Evolutionary conservation across 2,329 filamentous ascomycete genomes (phyloP).

Genomic region (Cladophialophora immunda): DNA sequence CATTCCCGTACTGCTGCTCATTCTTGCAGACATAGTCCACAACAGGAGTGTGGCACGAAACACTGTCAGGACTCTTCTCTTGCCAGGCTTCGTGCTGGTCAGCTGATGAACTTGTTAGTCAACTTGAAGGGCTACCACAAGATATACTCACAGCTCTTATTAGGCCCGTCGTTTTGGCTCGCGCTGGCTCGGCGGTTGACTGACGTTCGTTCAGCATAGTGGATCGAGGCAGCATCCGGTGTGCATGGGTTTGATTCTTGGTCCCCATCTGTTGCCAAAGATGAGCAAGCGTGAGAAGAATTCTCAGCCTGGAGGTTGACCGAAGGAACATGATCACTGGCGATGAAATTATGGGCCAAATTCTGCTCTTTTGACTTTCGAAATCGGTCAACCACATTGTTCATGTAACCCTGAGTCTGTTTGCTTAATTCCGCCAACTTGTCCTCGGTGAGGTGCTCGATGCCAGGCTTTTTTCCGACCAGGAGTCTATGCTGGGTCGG

Average conservation of each 20-base stretch:
- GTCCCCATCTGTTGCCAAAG: not conserved
- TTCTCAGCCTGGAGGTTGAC: not conserved
- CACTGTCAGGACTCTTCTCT: not conserved
- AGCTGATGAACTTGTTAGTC: not conserved
- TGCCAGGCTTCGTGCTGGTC: not conserved
- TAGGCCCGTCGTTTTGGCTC: not conserved
- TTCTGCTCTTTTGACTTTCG: constrained; percentile 4
- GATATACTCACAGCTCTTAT: not conserved
- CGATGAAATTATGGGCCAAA: not conserved
- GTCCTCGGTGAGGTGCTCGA: constrained; percentile 1
- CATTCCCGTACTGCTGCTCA: not conserved
- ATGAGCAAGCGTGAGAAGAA: not conserved
- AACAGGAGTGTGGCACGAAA: not conserved
- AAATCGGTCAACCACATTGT: constrained; percentile 31
- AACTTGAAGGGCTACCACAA: not conserved
- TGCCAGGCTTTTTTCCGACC: constrained; percentile 2
- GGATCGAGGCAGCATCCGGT: constrained; percentile 5
- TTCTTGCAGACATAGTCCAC: not conserved
- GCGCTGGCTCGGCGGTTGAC: not conserved
- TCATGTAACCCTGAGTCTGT: constrained; percentile 26
- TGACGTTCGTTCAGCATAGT: constrained; percentile 9
- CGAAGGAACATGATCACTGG: not conserved
- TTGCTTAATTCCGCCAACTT: constrained; percentile 13
- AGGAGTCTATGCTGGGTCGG: constrained; percentile 29
- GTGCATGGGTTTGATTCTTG: not conserved